Evolutionary conservation across 2,329 filamentous ascomycete genomes (phyloP), one percentile per base, ranked within the genome.

Genomic region (Cercospora sp.): DNA sequence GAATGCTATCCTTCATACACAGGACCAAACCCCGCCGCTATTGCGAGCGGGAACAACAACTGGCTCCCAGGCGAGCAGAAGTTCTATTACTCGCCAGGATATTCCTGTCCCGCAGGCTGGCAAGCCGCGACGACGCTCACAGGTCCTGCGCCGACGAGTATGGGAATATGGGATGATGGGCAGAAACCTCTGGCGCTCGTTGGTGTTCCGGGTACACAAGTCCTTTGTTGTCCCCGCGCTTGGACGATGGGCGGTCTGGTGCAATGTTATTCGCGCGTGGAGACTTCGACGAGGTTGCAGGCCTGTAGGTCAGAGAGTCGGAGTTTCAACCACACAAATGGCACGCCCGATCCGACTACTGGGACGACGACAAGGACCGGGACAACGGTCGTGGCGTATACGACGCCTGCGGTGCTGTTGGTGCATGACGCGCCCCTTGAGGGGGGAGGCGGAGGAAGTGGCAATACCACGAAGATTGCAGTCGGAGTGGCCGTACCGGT

Each of bases 1-100:
- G 39, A 51, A 23, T 66, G 64, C 30, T 66, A 61, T 18, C 64
- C 64, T 42, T 66, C 64, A 28, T 53, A 66, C 57, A 60, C 58
- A 39, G 57, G 31, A 30, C 58, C 64, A 1, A 42, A 66, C 23
- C 39, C 59, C 18, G 16, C 64, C 6, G 59, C 58, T 6, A 28
- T 61, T 13, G 57, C 59, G 2, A 42, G 57, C 16, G 64, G 57
- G 3, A 33, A 66, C 18, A 66, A 66, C 16, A 36, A 53, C 9
- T 63, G n/a, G 16, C 30, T 63, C 18, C 64, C 64, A 18, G 58
- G 42, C 18, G 64, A 66, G 20, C 64, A 66, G 45, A 51, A 60
- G 30, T 61, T 61, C 42, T 66, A 61, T 7, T 66, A 66, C 42
- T 66, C 64, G 5, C 64, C 64, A 10, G 57, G 64, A 5, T 60